These are phyloP conservation scores for Didymellaceae sp. DNA, from an alignment of 2,329 filamentous ascomycete species.

Conservation along the genomic window DNA sequence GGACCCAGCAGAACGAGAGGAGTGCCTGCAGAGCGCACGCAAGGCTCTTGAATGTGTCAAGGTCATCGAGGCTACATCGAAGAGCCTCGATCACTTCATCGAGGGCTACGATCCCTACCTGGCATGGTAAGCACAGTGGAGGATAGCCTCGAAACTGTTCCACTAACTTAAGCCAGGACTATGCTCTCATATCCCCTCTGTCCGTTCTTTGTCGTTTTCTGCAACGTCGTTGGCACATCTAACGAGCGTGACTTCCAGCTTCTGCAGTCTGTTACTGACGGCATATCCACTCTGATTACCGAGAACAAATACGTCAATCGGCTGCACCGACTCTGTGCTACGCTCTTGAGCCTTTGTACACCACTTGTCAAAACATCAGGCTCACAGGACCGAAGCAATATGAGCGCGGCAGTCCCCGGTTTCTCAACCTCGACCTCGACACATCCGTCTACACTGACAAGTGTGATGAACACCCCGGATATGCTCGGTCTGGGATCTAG, in stretches of 20 bases:
- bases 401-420: conserved; percentile 2
- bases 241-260: conserved; percentile 39
- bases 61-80: conserved; percentile 32
- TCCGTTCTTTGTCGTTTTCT: conserved; percentile 47
- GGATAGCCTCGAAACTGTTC: background rate
- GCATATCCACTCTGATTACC: conserved; percentile 34
- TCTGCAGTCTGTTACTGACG: conserved; percentile 37
- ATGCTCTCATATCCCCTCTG: conserved; percentile 44
- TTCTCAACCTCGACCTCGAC: background rate
- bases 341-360: conserved; percentile 38
- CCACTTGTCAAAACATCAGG: conserved; percentile 31
- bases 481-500: background rate
- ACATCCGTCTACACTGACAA: background rate
- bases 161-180: conserved; percentile 32
- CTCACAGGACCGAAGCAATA: background rate
- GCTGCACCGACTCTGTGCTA: conserved; percentile 36
- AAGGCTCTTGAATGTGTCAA: conserved; percentile 39
- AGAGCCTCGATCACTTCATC: conserved; percentile 35
- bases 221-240: conserved; percentile 47
- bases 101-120: conserved; percentile 41
- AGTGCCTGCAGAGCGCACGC: conserved; percentile 41
- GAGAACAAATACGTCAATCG: conserved; percentile 42
- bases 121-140: conserved; percentile 29
- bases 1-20: conserved; percentile 36
- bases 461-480: conserved; percentile 3